A percentile compares a stretch with the other conserved stretches of the same genome.
These are phyloP conservation scores for Lichtheimia corymbifera DNA, from an alignment of 371 early-diverging fungal species.

Conservation along the genomic window DNA sequence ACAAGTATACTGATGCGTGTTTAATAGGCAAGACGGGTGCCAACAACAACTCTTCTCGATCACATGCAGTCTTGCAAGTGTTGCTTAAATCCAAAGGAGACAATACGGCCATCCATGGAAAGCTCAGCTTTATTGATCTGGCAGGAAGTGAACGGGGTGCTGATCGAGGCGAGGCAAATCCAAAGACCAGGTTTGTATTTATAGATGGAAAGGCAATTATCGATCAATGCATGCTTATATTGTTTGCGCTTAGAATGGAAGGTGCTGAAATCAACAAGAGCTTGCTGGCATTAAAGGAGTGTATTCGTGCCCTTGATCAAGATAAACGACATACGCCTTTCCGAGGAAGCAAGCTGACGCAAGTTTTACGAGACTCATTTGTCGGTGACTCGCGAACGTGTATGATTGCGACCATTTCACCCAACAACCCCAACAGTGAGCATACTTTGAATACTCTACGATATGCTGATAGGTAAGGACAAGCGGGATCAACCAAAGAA, in stretches of 20 bases:
- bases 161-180: slow-evolving; percentile 92
- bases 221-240: neutral
- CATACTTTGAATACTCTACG: slow-evolving; percentile 98
- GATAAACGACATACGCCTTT: slow-evolving; percentile 95
- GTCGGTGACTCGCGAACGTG: slow-evolving; percentile 95
- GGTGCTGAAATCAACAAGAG: slow-evolving; percentile 99
- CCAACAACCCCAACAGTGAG: slow-evolving; percentile 90
- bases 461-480: slow-evolving; percentile 86
- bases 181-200: slow-evolving; percentile 74
- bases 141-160: slow-evolving; percentile 99
- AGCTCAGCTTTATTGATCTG: slow-evolving; percentile 97
- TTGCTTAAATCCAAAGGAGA: slow-evolving; percentile 66
- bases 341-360: slow-evolving; percentile 96
- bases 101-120: slow-evolving; percentile 66
- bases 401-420: slow-evolving; percentile 97
- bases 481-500: neutral
- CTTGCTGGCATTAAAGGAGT: slow-evolving; percentile 96
- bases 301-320: slow-evolving; percentile 96
- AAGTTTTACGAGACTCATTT: slow-evolving; percentile 96
- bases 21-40: slow-evolving; percentile 83
- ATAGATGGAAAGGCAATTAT: neutral
- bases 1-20: neutral
- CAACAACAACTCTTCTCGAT: slow-evolving; percentile 95
- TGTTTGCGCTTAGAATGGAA: slow-evolving; percentile 72
- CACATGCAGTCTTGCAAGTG: slow-evolving; percentile 96